These are phyloP conservation scores for Solanum tarijense DNA, from an alignment of 257 asterid species.

Conservation along the genomic window DNA sequence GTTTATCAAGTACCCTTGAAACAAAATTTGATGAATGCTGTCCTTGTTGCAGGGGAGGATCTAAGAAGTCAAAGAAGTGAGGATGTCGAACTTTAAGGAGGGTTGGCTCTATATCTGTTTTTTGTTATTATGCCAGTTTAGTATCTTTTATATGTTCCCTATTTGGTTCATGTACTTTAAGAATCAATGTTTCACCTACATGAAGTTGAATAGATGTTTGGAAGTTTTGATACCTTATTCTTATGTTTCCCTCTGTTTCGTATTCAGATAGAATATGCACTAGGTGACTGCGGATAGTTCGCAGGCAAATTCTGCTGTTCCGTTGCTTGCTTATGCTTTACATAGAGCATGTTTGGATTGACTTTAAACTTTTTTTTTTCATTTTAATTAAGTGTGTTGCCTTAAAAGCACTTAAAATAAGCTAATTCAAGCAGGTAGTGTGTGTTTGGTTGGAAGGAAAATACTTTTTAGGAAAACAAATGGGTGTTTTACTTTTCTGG, in stretches of 20 bases:
- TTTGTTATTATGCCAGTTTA: conserved; percentile 11
- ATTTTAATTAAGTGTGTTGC: fast-evolving
- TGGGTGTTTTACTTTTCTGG: too few relatives aligned
- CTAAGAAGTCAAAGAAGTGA: conserved; percentile 79
- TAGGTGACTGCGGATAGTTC: background rate
- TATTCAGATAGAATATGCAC: background rate
- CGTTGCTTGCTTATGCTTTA: background rate
- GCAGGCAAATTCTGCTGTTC: background rate
- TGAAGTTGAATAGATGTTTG: conserved; percentile 22
- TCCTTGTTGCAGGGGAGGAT: conserved; percentile 38
- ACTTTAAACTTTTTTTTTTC: fast-evolving
- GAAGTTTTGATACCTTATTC: background rate
- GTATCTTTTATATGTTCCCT: conserved; percentile 10
- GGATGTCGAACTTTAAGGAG: background rate
- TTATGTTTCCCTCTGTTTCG: background rate
- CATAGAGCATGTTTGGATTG: background rate
- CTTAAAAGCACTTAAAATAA: too few relatives aligned
- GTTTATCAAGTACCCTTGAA: background rate
- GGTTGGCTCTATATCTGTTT: background rate
- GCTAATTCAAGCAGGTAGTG: background rate
- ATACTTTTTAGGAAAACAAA: too few relatives aligned
- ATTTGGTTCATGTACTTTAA: conserved; percentile 2
- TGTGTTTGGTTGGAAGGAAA: too few relatives aligned
- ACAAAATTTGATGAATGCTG: background rate
- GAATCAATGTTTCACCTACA: conserved; percentile 21